Percentiles rank a stretch among this genome's conserved stretches.
Evolutionary conservation across 2,329 filamentous ascomycete species (phyloP).

Genomic region (Cladophialophora psammophila): DNA sequence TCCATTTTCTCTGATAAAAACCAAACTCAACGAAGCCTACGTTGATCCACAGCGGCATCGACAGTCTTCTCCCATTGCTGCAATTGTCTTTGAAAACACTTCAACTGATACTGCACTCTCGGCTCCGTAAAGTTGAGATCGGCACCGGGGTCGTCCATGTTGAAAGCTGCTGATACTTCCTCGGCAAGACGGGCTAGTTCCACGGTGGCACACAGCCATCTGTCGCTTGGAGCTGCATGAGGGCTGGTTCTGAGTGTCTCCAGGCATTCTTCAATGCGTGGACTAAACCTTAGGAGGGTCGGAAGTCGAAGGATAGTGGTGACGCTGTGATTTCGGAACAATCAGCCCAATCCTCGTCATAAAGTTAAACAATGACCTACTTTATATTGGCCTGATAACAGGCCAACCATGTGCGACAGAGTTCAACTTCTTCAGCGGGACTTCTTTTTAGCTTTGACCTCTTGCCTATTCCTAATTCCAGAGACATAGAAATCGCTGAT

Average conservation of each 20-base stretch:
- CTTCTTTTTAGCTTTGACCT: constrained; percentile 51
- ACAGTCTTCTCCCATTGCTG: constrained; percentile 65
- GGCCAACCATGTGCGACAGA: constrained; percentile 64
- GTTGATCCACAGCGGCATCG: constrained; percentile 59
- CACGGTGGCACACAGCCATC: constrained; percentile 62
- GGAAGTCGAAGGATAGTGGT: constrained; percentile 65
- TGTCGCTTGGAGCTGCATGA: constrained; percentile 63
- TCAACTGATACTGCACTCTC: constrained; percentile 69
- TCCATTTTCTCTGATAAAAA: background rate
- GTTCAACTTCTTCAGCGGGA: constrained; percentile 61
- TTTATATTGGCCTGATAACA: constrained; percentile 64
- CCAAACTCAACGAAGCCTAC: constrained; percentile 54
- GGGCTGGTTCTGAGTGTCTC: constrained; percentile 63
- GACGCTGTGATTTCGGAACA: constrained; percentile 60
- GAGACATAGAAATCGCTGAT: constrained; percentile 78
- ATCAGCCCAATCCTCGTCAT: constrained; percentile 51
- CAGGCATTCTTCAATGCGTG: constrained; percentile 68
- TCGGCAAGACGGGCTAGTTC: constrained; percentile 69
- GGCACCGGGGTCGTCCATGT: constrained; percentile 67
- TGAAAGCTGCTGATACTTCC: constrained; percentile 71
- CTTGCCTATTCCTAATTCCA: constrained; percentile 79
- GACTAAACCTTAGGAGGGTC: constrained; percentile 65
- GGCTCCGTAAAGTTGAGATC: constrained; percentile 64
- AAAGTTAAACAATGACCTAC: constrained; percentile 51
- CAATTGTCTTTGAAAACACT: constrained; percentile 69